These are phyloP conservation scores for Acidomyces sp. DNA, from an alignment of 495 filamentous ascomycete genomes.

Conservation along the genomic window DNA sequence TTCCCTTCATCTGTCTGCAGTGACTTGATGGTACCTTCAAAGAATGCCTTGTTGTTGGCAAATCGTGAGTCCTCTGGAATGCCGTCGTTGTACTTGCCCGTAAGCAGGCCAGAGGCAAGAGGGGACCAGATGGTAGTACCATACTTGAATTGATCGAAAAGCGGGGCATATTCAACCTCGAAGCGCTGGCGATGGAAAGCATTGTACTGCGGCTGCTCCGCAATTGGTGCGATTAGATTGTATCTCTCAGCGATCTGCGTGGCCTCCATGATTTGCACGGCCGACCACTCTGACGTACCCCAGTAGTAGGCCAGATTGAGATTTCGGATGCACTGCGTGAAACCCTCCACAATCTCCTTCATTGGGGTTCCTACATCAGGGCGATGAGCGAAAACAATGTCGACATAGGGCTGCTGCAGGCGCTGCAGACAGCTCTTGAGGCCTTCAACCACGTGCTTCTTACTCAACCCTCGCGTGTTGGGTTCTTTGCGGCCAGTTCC, in stretches of 20 bases:
- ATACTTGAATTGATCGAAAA: constrained; percentile 31
- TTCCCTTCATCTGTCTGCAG: constrained; percentile 28
- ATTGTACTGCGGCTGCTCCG: constrained; percentile 48
- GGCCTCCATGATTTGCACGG: constrained; percentile 43
- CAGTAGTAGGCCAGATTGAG: constrained; percentile 38
- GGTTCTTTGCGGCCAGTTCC: constrained; percentile 33
- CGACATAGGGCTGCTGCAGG: constrained; percentile 35
- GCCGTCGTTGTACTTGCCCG: constrained; percentile 35
- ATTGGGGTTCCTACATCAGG: constrained; percentile 35
- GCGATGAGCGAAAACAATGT: constrained; percentile 37
- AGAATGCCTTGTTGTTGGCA: constrained; percentile 27
- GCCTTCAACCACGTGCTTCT: constrained; percentile 38
- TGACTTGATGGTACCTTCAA: constrained; percentile 24
- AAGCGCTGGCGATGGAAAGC: constrained; percentile 42
- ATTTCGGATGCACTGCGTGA: constrained; percentile 35
- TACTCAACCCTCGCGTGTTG: constrained; percentile 34
- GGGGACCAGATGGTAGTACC: constrained; percentile 34
- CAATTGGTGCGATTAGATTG: constrained; percentile 43
- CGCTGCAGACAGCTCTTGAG: constrained; percentile 34
- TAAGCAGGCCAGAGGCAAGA: constrained; percentile 31
- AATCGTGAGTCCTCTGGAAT: constrained; percentile 33
- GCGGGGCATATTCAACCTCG: constrained; percentile 33
- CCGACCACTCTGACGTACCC: constrained; percentile 45
- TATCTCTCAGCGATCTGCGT: constrained; percentile 42
- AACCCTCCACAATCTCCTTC: constrained; percentile 39